Base-by-base conservation (phyloP, 495 filamentous ascomycete genomes). In the Cetradonia linearis region DNA sequence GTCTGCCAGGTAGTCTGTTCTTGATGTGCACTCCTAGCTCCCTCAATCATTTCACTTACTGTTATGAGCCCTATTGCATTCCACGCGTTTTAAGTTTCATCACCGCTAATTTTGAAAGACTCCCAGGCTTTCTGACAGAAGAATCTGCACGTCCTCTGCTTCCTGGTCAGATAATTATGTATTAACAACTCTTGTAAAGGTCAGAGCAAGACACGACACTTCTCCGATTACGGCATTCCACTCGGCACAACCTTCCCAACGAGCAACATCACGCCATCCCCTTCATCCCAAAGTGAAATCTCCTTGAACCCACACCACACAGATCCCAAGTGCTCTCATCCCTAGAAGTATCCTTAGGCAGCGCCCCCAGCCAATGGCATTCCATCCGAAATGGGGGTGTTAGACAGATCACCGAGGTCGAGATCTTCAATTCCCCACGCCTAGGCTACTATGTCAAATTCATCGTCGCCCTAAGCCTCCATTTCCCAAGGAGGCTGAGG, bases 401-500 rank as follows among this genome's bases (percentile, higher is more conserved):
- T 28, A n/a, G 49, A 53, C 20, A 54, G n/a, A n/a, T n/a, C n/a
- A n/a, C n/a, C n/a, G n/a, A n/a, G 14, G 20, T 34, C 50, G 2
- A 13, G 8, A 14, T 34, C 31, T 2, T 13, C 27, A n/a, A 33
- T 33, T 16, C 18, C 50, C 50, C 50, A 54, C 13, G 30, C 30
- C 7, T n/a, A 3, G 5, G 1, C 10, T 34, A 30, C 50, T n/a
- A 18, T 30, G 0, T 54, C 16, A 28, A 8, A 8, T 36, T 54
- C 50, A 34, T 54, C 50, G 11, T 36, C 50, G 13, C 34, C 20
- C 0, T 20, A n/a, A 31, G 49, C 27, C 1, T 33, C 49, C 50
- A 54, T 54, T 7, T 54, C 16, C 20, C 33, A 54, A 54, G 50
- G 50, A 20, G 50, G 50, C 30, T 54, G 50, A 36, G 50, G 31